Evolutionary conservation across 2,329 filamentous ascomycete genomes (phyloP), one percentile per base, ranked within the genome.

Genomic region (Amylocarpus encephaloides): DNA sequence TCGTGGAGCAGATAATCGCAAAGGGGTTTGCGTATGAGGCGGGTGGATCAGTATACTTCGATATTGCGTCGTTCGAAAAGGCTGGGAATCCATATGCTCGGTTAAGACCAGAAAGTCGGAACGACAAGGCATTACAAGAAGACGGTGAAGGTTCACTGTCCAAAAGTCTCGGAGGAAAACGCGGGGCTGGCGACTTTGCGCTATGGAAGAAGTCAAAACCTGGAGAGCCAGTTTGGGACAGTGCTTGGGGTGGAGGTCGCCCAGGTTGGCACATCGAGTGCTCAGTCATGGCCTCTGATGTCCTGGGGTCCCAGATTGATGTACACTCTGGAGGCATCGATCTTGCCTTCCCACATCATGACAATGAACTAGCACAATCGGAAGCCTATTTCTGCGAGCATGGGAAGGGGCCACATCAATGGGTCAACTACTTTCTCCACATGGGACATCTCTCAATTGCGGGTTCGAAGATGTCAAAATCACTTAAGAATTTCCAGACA

Each of bases 211-310:
- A 85, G 48, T 91, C 86, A 1, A 96, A 95, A 70, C 81, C 88
- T 12, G 92, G 92, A 39, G 92, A 97, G 73, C 92, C 92, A 0
- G 86, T 81, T 58, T 97, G 92, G 92, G 76, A 82, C 5, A 93
- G 86, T 60, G 82, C 83, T 3, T 97, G 92, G 91, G 90, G 92
- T 4, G 76, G 83, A 49, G 91, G 91, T 4, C 77, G 92, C 40
- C 92, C 92, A 1, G 92, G 92, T 15, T 97, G 92, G 92, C 92
- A 96, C 65, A 96, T 96, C 63, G 91, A 96, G 71, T 96, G 92
- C 80, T 91, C 86, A 1, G 90, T 90, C 13, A 96, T 97, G 92
- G 90, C 91, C 0, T 92, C 87, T 2, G 88, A 91, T 56, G 79
- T 90, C n/a, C 73, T 97, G 1, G 91, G 91, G 5, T 76, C 82